Conservation (phyloP, 2,329 filamentous ascomycete genomes). For the Bimuria novae-zelandiae region DNA sequence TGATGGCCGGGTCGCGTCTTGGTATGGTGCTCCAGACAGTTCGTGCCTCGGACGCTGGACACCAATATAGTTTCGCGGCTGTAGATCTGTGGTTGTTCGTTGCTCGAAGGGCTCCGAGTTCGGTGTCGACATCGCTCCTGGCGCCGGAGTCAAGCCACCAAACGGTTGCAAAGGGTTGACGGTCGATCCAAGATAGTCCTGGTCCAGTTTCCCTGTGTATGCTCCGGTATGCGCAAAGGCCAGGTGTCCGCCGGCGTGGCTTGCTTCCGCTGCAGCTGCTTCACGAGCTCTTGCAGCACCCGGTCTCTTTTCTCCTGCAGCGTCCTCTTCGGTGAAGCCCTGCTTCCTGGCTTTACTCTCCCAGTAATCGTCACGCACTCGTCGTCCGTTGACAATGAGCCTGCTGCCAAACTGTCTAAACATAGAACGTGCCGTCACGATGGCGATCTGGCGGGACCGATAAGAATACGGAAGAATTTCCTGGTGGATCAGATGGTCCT, state of each 20-base stretch:
- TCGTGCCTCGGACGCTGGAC: slow-evolving; percentile 89
- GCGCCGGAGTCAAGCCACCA: slow-evolving; percentile 66
- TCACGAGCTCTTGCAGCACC: slow-evolving; percentile 88
- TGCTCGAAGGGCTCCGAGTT: slow-evolving; percentile 66
- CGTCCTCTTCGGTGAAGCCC: slow-evolving; percentile 95
- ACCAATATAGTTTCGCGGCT: slow-evolving; percentile 79
- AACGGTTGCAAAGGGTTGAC: slow-evolving; percentile 49
- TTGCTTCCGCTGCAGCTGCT: slow-evolving; percentile 70
- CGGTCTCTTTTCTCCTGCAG: slow-evolving; percentile 93
- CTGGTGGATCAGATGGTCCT: slow-evolving; percentile 93
- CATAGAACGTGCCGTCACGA: slow-evolving; percentile 97
- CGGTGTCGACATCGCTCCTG: slow-evolving; percentile 76
- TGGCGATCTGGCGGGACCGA: slow-evolving; percentile 96
- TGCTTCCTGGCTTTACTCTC: slow-evolving; percentile 96
- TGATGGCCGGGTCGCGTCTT: slow-evolving; percentile 80
- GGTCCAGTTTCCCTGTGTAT: slow-evolving; percentile 37
- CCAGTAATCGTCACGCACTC: slow-evolving; percentile 98
- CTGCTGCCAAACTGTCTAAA: slow-evolving; percentile 97
- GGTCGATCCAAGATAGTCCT: slow-evolving; percentile 37
- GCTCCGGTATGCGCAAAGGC: slow-evolving; percentile 35
- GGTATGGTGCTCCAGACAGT: slow-evolving; percentile 78
- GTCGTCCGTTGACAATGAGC: slow-evolving; percentile 84
- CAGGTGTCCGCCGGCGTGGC: slow-evolving; percentile 57
- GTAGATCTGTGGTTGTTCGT: slow-evolving; percentile 74
- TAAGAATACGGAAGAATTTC: slow-evolving; percentile 98